Evolutionary conservation across 2,329 filamentous ascomycete genomes (phyloP).

Genomic region (Colletotrichum kahawae): DNA sequence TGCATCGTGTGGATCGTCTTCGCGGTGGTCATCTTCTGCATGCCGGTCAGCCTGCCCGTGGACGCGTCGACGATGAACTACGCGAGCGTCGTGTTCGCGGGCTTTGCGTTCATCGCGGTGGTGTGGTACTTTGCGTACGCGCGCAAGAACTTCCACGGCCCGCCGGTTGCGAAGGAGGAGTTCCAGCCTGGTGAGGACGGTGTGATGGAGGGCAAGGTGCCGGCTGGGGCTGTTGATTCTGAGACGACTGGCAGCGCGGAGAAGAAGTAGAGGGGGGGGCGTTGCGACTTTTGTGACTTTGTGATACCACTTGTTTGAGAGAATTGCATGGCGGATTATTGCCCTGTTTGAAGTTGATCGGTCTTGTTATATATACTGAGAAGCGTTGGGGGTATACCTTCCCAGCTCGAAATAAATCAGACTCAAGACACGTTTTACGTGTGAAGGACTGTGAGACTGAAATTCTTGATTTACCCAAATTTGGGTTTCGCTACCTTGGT

Average conservation of each 20-base stretch:
- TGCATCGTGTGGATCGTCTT: constrained; percentile 75
- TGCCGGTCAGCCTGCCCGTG: constrained; percentile 69
- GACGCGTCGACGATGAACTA: constrained; percentile 67
- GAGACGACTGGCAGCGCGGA: constrained; percentile 14
- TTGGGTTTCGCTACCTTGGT: fast-evolving
- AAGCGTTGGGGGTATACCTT: no score
- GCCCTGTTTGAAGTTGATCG: no score
- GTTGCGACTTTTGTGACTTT: neutral
- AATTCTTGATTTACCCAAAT: no score
- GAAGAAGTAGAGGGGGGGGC: neutral
- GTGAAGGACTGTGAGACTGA: no score
- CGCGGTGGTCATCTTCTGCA: constrained; percentile 76
- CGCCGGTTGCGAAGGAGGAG: constrained; percentile 41
- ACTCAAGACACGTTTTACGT: no score
- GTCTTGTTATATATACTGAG: no score
- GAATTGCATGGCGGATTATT: no score
- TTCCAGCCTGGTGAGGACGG: constrained; percentile 21
- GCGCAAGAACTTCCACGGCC: constrained; percentile 68
- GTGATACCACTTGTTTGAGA: neutral
- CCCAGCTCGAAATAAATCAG: no score
- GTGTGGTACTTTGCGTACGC: constrained; percentile 69
- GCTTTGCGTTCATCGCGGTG: constrained; percentile 64
- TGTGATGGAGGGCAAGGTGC: constrained; percentile 15
- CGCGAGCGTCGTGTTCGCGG: constrained; percentile 68
- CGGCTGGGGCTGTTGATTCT: neutral